These are phyloP conservation scores for Hibiscus mutabilis DNA, from an alignment of 345 rosid species.

Conservation along the genomic window DNA sequence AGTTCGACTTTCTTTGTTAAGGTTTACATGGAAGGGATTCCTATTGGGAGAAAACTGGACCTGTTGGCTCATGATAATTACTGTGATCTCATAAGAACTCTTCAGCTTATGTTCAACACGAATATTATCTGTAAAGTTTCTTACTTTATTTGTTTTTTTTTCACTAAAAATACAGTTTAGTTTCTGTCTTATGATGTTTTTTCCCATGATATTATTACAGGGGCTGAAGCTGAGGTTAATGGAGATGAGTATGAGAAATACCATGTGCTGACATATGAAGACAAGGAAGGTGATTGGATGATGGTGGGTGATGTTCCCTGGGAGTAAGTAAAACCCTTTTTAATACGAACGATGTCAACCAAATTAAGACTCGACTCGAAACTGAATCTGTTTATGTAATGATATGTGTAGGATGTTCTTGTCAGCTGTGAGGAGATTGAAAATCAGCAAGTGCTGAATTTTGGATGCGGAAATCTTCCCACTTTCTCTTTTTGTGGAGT, in stretches of 20 bases:
- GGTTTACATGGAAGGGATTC: conserved; percentile 96
- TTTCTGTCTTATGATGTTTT: neutral
- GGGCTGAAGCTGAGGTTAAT: conserved; percentile 65
- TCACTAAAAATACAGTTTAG: neutral
- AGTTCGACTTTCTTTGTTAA: conserved; percentile 79
- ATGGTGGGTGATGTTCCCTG: conserved; percentile 99
- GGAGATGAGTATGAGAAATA: conserved; percentile 42
- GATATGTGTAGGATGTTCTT: conserved; percentile 61
- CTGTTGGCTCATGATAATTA: conserved; percentile 70
- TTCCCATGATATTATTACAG: neutral
- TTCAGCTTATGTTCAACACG: conserved; percentile 74
- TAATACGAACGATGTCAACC: too few species aligned
- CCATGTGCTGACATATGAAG: conserved; percentile 86
- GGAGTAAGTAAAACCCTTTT: conserved; percentile 53
- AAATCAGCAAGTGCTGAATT: conserved; percentile 47
- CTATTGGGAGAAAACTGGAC: conserved; percentile 84
- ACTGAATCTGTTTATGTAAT: neutral
- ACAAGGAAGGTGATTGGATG: conserved; percentile 96
- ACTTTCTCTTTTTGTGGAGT: neutral
- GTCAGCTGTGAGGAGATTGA: conserved; percentile 76
- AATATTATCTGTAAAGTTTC: conserved; percentile 58
- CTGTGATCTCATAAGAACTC: conserved; percentile 58
- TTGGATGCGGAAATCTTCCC: neutral
- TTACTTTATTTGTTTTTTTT: neutral
- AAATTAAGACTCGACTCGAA: too few species aligned